A percentile compares a stretch with the other conserved stretches of the same genome.
Evolutionary conservation across 2,329 filamentous ascomycete genomes (phyloP).

Genomic region (Incumbomyces delicatus): DNA sequence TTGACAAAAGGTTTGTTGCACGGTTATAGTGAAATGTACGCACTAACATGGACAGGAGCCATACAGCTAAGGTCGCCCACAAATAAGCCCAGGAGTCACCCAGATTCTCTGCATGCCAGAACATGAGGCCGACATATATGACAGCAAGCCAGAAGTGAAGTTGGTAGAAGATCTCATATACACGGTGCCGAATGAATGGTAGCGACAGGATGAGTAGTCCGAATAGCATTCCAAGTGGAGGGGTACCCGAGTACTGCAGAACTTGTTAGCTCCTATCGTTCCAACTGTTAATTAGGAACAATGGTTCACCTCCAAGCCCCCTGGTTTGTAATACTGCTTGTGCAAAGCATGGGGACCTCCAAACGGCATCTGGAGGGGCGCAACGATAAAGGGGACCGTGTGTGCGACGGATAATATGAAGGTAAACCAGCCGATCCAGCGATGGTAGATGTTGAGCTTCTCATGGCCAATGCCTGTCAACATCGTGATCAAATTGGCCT

Average conservation of each 20-base stretch:
- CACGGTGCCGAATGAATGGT: conserved; percentile 61
- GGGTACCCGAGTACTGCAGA: conserved; percentile 59
- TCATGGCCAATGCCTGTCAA: conserved; percentile 88
- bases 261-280: conserved; percentile 61
- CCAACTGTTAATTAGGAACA: conserved; percentile 45
- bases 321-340: conserved; percentile 35
- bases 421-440: conserved; percentile 82
- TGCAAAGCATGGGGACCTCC: conserved; percentile 40
- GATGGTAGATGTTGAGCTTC: conserved; percentile 81
- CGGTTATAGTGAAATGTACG: conserved; percentile 73
- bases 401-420: conserved; percentile 78
- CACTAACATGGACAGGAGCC: conserved; percentile 61
- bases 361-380: conserved; percentile 56
- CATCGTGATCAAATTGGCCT: conserved; percentile 74
- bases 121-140: conserved; percentile 71
- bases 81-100: conserved; percentile 85
- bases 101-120: conserved; percentile 94
- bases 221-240: conserved; percentile 64
- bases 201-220: conserved; percentile 81
- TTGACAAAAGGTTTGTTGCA: conserved; percentile 69
- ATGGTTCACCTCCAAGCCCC: conserved; percentile 62
- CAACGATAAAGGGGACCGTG: conserved; percentile 72
- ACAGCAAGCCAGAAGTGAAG: conserved; percentile 75
- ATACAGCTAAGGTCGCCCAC: conserved; percentile 69
- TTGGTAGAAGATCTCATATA: conserved; percentile 78